phyloP scores from a whole-genome alignment of 2,329 filamentous ascomycete species.

The Grosmannia serpens region DNA sequence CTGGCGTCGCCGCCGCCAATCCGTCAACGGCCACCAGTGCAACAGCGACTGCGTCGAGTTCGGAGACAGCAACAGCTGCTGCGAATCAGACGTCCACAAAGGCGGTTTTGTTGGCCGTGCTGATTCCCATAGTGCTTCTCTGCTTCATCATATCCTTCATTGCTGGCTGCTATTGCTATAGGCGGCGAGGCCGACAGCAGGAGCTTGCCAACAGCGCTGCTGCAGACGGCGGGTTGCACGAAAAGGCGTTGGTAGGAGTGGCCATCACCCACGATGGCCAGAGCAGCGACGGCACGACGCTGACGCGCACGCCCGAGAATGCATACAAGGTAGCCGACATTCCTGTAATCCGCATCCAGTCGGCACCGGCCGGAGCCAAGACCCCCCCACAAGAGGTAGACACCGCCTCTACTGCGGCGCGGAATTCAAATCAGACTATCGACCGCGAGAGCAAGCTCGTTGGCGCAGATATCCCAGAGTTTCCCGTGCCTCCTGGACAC shows the following conservation, averaged over 20 bases:
- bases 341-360: neutral
- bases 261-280: neutral
- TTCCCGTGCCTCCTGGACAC: slow-evolving; percentile 7
- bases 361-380: neutral
- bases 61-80: neutral
- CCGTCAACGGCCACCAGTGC: slow-evolving; percentile 13
- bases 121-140: slow-evolving; percentile 30
- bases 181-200: slow-evolving; percentile 16
- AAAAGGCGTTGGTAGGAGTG: neutral
- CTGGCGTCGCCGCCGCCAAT: slow-evolving; percentile 14
- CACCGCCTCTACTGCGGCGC: neutral
- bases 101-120: slow-evolving; percentile 29
- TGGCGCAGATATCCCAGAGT: slow-evolving; percentile 4
- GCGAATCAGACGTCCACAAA: neutral
- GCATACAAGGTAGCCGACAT: neutral
- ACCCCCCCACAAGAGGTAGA: neutral
- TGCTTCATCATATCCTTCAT: slow-evolving; percentile 21
- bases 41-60: slow-evolving; percentile 1
- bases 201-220: slow-evolving; percentile 10
- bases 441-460: neutral
- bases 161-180: slow-evolving; percentile 15
- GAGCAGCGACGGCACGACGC: neutral
- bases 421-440: neutral
- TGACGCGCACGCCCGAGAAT: neutral
- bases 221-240: slow-evolving; percentile 13